Evolutionary conservation across 2,329 filamentous ascomycete genomes (phyloP).

Genomic region (Tetracladium maxilliforme): DNA sequence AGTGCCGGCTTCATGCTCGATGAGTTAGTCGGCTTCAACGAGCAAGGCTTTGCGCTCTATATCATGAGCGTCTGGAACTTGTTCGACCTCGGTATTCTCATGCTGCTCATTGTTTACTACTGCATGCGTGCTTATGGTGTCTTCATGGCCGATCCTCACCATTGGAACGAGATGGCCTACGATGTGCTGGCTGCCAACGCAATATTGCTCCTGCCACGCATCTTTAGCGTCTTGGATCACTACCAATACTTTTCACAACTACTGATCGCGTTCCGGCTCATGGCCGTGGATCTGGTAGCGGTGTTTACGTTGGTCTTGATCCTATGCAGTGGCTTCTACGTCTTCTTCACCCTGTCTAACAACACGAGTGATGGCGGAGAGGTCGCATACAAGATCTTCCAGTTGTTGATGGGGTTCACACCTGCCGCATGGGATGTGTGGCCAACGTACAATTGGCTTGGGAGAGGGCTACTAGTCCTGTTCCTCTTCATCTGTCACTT

Average conservation of each 20-base stretch:
- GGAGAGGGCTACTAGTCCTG: constrained; percentile 58
- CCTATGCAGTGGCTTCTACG: constrained; percentile 86
- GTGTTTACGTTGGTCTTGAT: constrained; percentile 76
- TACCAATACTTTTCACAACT: constrained; percentile 94
- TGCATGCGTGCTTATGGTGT: constrained; percentile 80
- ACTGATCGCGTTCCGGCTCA: constrained; percentile 83
- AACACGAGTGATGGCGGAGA: constrained; percentile 54
- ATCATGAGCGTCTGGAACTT: constrained; percentile 98
- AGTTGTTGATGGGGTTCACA: constrained; percentile 91
- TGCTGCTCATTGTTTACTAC: constrained; percentile 80
- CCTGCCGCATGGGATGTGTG: constrained; percentile 86
- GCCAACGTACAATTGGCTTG: constrained; percentile 62
- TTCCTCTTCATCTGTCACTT: constrained; percentile 95
- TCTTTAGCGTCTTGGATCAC: constrained; percentile 88
- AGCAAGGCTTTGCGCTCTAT: constrained; percentile 91
- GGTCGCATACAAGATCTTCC: constrained; percentile 83
- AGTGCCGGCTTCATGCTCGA: constrained; percentile 94
- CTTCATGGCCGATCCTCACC: constrained; percentile 60
- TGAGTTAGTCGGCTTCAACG: constrained; percentile 89
- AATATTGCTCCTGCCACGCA: constrained; percentile 74
- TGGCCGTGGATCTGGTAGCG: constrained; percentile 80
- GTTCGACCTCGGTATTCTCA: constrained; percentile 79
- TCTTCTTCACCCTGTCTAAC: constrained; percentile 77
- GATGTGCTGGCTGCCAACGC: constrained; percentile 89
- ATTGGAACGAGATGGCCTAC: constrained; percentile 74